Percentiles rank a stretch among this genome's conserved stretches.
These are phyloP conservation scores for Xylaria palmicola DNA, from an alignment of 495 filamentous ascomycete genomes.

Conservation along the genomic window DNA sequence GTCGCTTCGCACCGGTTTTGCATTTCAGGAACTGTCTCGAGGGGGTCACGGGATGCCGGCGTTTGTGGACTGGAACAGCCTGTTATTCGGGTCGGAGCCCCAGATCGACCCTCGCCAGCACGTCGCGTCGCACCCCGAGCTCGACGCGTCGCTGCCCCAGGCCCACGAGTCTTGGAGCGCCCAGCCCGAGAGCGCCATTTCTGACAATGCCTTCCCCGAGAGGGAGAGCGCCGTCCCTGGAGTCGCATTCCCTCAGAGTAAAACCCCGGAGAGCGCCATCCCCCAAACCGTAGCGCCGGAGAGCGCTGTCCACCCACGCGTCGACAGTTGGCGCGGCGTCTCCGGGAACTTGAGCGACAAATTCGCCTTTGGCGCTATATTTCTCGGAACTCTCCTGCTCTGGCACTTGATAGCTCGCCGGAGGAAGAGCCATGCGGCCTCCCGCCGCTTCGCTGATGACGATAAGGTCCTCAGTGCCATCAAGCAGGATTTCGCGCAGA, in stretches of 20 bases:
- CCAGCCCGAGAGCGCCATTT: background rate
- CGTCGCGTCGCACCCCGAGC: slow-evolving; percentile 5
- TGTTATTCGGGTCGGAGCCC: slow-evolving; percentile 14
- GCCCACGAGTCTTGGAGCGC: background rate
- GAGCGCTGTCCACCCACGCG: background rate
- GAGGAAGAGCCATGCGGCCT: background rate
- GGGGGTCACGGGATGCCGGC: slow-evolving; percentile 17
- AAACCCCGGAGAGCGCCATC: background rate
- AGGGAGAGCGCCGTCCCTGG: background rate
- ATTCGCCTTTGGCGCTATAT: slow-evolving; percentile 5
- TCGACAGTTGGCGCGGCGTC: background rate
- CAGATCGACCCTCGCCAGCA: slow-evolving; percentile 2
- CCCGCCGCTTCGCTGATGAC: background rate
- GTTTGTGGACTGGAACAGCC: slow-evolving; percentile 21
- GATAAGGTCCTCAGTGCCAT: slow-evolving; percentile 3
- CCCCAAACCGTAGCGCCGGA: background rate
- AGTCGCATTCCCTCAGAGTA: background rate
- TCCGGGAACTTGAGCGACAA: background rate
- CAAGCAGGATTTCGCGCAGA: slow-evolving; percentile 8
- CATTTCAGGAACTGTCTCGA: slow-evolving; percentile 7
- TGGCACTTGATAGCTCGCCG: slow-evolving; percentile 2
- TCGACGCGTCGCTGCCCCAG: slow-evolving; percentile 3
- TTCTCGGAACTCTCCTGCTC: slow-evolving; percentile 1
- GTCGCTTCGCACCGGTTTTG: background rate
- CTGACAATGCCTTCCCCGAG: background rate